phyloP scores from a whole-genome alignment of 148 eudicot genomes.

The Chenopodium album region DNA sequence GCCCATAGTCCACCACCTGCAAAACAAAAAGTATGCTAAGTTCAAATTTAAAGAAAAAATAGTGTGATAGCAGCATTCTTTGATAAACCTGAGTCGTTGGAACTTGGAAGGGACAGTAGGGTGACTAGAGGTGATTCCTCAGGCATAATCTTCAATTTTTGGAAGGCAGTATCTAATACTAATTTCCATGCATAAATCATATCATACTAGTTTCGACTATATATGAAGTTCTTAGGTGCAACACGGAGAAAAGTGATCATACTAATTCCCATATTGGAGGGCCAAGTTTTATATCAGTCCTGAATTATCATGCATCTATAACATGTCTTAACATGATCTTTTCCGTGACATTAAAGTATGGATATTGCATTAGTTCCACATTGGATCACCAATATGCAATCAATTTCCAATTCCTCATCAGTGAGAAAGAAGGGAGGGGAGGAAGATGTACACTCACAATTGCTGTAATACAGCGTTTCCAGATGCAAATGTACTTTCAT shows the following conservation, averaged over 20 bases:
- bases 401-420: not conserved
- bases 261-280: not conserved
- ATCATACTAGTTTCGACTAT: not conserved
- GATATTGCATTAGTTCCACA: not conserved
- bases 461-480: not conserved
- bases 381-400: not conserved
- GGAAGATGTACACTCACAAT: not conserved
- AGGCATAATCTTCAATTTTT: not conserved
- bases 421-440: not conserved
- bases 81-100: not conserved
- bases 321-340: not conserved
- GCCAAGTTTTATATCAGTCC: not conserved
- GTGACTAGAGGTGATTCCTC: not conserved
- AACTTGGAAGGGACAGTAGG: not conserved
- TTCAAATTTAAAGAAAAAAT: slow-evolving; percentile 6
- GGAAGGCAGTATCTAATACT: not conserved
- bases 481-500: not conserved
- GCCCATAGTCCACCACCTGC: slow-evolving; percentile 97
- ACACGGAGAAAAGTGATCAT: not conserved
- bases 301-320: not conserved
- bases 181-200: not conserved
- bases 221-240: not conserved
- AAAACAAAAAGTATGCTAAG: slow-evolving; percentile 16
- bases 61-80: not conserved
- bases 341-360: not conserved